Percentiles rank a stretch among this genome's conserved stretches.
phyloP scores from a whole-genome alignment of 2,329 filamentous ascomycete genomes.

The Ophiostoma australiae region DNA sequence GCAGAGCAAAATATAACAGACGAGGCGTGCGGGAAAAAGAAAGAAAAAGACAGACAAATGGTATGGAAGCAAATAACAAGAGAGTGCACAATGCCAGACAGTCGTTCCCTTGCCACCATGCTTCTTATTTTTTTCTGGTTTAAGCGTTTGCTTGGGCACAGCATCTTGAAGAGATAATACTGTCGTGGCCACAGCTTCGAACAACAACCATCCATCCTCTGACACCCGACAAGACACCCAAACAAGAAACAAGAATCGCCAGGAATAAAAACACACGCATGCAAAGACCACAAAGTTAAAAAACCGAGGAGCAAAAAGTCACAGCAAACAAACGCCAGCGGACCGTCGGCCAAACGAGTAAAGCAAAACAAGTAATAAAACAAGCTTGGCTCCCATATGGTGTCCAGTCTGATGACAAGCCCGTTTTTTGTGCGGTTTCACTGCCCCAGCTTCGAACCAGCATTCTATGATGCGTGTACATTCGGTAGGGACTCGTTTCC shows the following conservation, averaged over 20 bases:
- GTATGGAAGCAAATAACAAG: not conserved
- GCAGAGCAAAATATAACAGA: not conserved
- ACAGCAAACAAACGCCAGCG: constrained; percentile 20
- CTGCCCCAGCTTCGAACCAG: constrained; percentile 17
- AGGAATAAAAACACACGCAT: not conserved
- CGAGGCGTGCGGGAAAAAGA: constrained; percentile 1
- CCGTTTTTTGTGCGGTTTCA: constrained; percentile 20
- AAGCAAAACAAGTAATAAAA: constrained; percentile 22
- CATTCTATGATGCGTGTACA: constrained; percentile 23
- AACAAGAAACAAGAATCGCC: not conserved
- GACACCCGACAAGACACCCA: not conserved
- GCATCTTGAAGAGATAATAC: not conserved
- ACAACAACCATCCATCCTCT: not conserved
- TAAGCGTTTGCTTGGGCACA: not conserved
- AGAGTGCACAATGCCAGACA: not conserved
- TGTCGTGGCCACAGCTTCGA: not conserved
- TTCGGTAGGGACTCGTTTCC: constrained; percentile 13
- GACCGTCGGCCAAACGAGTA: constrained; percentile 23
- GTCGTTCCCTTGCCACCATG: not conserved
- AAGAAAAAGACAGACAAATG: not conserved
- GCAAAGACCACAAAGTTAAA: not conserved
- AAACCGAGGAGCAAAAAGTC: not conserved
- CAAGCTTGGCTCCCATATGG: constrained; percentile 26
- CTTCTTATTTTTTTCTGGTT: not conserved
- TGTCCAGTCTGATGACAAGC: constrained; percentile 29